Evolutionary conservation across 495 filamentous ascomycete genomes (phyloP), one percentile per base, ranked within the genome.

Genomic region (Penicillium pancosmium): DNA sequence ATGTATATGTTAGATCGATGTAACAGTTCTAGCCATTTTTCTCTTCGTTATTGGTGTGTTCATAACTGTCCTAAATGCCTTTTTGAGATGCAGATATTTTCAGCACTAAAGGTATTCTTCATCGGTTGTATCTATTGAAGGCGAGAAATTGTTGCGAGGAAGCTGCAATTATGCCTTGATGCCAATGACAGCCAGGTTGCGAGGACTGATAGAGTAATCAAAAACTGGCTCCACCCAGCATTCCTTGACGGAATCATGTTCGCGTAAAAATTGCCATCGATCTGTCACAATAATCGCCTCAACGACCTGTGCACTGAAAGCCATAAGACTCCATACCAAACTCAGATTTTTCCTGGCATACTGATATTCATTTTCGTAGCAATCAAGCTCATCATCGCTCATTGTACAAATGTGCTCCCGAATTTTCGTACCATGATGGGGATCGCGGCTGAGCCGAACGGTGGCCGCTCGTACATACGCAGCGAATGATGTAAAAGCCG

Each of bases 211-310:
- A 13, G 76, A 72, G 74, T 96, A 97, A 59, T 94, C 92, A 74
- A 97, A 98, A 0, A 96, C 92, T 18, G 88, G 78, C 73, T 98
- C 92, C 25, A 97, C 92, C 94, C 94, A 98, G 59, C 81, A 85
- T 60, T 91, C 84, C 61, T 82, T 79, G 41, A 92, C 77, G 5
- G 61, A 68, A 34, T 75, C 71, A 63, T 95, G 88, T 68, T 98
- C 93, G 44, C 77, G 85, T 57, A 98, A 77, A 73, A 89, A 98
- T 53, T 91, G 78, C 91, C 91, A 98, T 46, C 94, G 79, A 78
- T 98, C 94, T 33, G 92, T 86, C 38, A 97, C 91, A 68, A 98
- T 92, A 51, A 92, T 74, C 21, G 91, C 90, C 74, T 98, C 94
- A 27, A 93, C 86, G 12, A 97, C 86, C 9, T 83, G 83, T 8